A percentile compares a stretch with the other conserved stretches of the same genome.
phyloP scores from a whole-genome alignment of 257 asterid genomes.

The Solanum pimpinellifolium region DNA sequence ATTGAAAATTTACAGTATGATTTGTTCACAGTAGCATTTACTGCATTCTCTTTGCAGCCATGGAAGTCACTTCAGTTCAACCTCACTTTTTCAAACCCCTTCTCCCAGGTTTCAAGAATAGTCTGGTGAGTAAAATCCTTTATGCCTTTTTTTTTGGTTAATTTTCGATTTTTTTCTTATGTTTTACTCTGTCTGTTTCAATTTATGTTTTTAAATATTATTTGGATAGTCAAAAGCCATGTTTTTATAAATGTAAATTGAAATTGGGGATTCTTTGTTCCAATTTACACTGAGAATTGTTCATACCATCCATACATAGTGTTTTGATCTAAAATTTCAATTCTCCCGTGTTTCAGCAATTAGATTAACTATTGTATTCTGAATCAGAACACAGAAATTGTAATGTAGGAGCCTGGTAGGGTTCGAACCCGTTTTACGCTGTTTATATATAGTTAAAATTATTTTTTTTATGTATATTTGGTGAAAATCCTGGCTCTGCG shows the following conservation, averaged over 20 bases:
- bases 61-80: neutral
- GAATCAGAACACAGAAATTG: neutral
- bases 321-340: too few species aligned
- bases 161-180: neutral
- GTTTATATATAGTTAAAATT: neutral
- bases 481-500: neutral
- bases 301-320: too few species aligned
- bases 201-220: neutral
- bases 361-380: neutral
- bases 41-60: neutral
- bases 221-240: neutral
- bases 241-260: neutral
- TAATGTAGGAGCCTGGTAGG: neutral
- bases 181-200: neutral
- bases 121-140: neutral
- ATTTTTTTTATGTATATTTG: neutral
- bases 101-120: conserved; percentile 3
- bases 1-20: neutral
- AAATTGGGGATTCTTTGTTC: neutral
- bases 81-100: conserved; percentile 12
- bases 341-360: neutral
- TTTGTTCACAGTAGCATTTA: neutral
- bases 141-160: neutral
- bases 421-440: neutral
- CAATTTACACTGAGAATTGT: neutral